Percentiles rank a stretch among this genome's conserved stretches.
These are phyloP conservation scores for Centaurea solstitialis DNA, from an alignment of 129 eudicot species.

Conservation along the genomic window DNA sequence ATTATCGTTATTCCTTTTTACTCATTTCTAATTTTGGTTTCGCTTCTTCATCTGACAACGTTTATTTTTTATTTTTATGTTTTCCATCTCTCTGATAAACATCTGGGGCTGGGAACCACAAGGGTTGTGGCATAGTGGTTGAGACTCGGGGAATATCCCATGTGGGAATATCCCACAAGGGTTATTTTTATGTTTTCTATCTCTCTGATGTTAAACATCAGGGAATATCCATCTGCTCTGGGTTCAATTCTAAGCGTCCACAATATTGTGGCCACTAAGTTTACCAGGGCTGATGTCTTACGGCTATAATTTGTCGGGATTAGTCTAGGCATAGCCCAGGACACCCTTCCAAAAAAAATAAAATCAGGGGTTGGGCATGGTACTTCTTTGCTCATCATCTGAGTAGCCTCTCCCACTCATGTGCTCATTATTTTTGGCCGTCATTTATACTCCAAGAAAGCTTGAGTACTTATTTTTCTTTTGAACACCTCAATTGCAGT, in stretches of 20 bases:
- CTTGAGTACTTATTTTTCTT: conserved; percentile 9
- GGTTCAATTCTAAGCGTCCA: too few relatives aligned
- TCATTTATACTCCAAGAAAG: conserved; percentile 8
- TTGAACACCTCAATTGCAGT: conserved; percentile 51
- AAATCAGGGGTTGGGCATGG: not conserved
- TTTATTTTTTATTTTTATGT: not conserved
- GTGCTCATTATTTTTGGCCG: conserved; percentile 13
- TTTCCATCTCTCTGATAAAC: not conserved
- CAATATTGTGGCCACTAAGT: too few relatives aligned
- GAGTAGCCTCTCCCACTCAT: conserved; percentile 10
- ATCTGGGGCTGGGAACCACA: not conserved
- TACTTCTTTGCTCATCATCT: not conserved
- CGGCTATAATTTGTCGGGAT: too few relatives aligned
- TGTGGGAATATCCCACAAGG: too few relatives aligned
- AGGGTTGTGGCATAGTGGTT: too few relatives aligned
- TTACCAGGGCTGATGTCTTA: too few relatives aligned
- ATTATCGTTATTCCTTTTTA: not conserved
- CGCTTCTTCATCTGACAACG: not conserved
- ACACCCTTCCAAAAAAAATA: too few relatives aligned
- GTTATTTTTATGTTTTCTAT: too few relatives aligned
- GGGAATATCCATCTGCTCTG: too few relatives aligned
- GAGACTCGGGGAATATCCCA: too few relatives aligned
- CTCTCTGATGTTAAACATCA: too few relatives aligned
- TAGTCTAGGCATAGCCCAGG: too few relatives aligned
- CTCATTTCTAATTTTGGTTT: not conserved